These are phyloP conservation scores for Exophiala sp. DNA, from an alignment of 2,329 filamentous ascomycete genomes.

Conservation along the genomic window DNA sequence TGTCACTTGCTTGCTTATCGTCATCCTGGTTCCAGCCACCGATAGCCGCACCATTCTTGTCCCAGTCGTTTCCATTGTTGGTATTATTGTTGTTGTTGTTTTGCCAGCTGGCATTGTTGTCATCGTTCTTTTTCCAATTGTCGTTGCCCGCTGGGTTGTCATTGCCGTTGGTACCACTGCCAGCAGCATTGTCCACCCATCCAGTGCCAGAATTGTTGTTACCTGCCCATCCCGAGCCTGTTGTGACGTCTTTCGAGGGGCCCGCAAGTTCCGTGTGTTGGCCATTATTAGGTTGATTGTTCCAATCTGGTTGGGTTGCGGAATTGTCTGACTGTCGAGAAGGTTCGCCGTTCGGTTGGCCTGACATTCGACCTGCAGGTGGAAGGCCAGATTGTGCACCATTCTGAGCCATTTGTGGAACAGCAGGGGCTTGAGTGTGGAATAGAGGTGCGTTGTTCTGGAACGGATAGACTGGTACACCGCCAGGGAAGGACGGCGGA, in stretches of 20 bases:
- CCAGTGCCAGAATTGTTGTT: too few relatives aligned
- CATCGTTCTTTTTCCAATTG: constrained; percentile 2
- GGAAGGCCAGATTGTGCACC: not conserved
- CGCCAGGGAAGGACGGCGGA: constrained; percentile 2
- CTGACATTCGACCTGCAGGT: not conserved
- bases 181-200: not conserved
- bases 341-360: not conserved
- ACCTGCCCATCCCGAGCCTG: too few relatives aligned
- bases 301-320: not conserved
- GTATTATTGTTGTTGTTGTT: constrained; percentile 4
- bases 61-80: constrained; percentile 2
- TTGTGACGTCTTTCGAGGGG: not conserved
- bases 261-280: not conserved
- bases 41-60: not conserved
- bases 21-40: too few relatives aligned
- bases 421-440: not conserved
- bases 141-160: not conserved
- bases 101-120: not conserved
- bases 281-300: not conserved
- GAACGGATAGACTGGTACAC: constrained; percentile 10
- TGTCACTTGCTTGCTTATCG: too few relatives aligned
- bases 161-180: not conserved
- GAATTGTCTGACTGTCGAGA: not conserved
- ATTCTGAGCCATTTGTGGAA: not conserved
- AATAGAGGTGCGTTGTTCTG: constrained; percentile 7